Evolutionary conservation across 768 basidiomycete species (phyloP).

Genomic region (Lentinula boryana): DNA sequence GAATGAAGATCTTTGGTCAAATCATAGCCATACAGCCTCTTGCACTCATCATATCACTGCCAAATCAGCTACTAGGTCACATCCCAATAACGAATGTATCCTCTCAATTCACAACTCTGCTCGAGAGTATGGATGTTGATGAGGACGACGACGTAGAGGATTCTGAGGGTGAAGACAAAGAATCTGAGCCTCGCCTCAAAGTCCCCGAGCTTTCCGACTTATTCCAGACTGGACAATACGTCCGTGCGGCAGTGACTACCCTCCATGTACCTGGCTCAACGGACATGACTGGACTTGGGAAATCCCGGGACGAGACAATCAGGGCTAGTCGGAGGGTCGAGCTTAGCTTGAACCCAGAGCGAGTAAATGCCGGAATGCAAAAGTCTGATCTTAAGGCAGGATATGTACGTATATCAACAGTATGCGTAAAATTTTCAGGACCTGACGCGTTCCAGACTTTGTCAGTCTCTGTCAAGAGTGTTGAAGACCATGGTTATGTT

Average conservation of each 20-base stretch:
- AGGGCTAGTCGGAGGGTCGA: constrained; percentile 76
- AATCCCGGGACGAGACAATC: constrained; percentile 59
- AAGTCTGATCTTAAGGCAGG: constrained; percentile 73
- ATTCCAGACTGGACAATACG: constrained; percentile 81
- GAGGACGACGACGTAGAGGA: constrained; percentile 41
- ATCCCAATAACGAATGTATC: constrained; percentile 93
- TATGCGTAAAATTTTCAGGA: neutral
- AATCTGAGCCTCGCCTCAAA: constrained; percentile 28
- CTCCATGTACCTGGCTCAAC: constrained; percentile 64
- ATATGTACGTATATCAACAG: constrained; percentile 49
- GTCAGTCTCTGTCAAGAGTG: constrained; percentile 69
- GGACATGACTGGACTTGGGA: constrained; percentile 50
- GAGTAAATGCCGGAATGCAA: constrained; percentile 75
- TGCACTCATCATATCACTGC: constrained; percentile 88
- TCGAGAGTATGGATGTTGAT: constrained; percentile 58
- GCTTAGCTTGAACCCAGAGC: constrained; percentile 75
- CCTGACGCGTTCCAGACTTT: constrained; percentile 45
- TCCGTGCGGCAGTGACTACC: constrained; percentile 70
- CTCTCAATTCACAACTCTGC: constrained; percentile 60
- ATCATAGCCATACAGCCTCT: constrained; percentile 83
- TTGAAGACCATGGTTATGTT: constrained; percentile 94
- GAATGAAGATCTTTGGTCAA: constrained; percentile 87
- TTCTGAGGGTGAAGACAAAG: constrained; percentile 43
- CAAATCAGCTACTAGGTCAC: constrained; percentile 90
- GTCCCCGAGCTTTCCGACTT: constrained; percentile 71